Evolutionary conservation across 179 eudicot genomes (phyloP).

Genomic region (Vitellaria paradoxa): DNA sequence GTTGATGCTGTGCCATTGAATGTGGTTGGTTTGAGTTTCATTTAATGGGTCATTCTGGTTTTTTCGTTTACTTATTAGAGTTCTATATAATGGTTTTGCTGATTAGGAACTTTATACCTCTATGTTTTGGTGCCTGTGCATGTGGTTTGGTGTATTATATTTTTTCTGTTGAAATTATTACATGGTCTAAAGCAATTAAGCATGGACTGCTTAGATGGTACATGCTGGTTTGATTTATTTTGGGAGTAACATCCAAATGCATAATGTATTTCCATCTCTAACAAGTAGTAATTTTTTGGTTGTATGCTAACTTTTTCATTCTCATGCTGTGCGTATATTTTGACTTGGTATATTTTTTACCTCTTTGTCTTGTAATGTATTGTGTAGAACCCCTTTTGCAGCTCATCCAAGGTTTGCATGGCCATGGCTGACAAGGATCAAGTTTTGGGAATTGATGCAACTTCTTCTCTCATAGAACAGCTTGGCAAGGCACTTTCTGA

Average conservation of each 20-base stretch:
- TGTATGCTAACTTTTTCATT: not conserved
- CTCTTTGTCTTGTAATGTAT: slow-evolving; percentile 6
- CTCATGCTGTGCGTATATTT: not conserved
- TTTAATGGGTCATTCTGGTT: not conserved
- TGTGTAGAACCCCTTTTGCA: slow-evolving; percentile 10
- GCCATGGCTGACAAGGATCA: slow-evolving; percentile 43
- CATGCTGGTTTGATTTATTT: not conserved
- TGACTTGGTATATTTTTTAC: not conserved
- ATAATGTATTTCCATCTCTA: not conserved
- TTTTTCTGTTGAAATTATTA: not conserved
- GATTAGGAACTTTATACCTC: not conserved
- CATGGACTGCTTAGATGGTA: slow-evolving; percentile 1
- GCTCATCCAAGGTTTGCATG: slow-evolving; percentile 13
- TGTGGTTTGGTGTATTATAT: not conserved
- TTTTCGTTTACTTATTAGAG: not conserved
- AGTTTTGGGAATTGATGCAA: slow-evolving; percentile 24
- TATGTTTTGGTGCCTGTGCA: not conserved
- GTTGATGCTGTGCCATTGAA: not conserved
- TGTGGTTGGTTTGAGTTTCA: not conserved
- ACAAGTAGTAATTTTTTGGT: not conserved
- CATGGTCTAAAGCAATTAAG: not conserved
- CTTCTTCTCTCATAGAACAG: slow-evolving; percentile 46
- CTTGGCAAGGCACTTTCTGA: slow-evolving; percentile 48
- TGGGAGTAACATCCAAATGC: not conserved
- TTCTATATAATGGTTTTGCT: not conserved